A percentile compares a stretch with the other conserved stretches of the same genome.
phyloP scores from a whole-genome alignment of 2,329 filamentous ascomycete species.

The Diaporthe citrichinensis region DNA sequence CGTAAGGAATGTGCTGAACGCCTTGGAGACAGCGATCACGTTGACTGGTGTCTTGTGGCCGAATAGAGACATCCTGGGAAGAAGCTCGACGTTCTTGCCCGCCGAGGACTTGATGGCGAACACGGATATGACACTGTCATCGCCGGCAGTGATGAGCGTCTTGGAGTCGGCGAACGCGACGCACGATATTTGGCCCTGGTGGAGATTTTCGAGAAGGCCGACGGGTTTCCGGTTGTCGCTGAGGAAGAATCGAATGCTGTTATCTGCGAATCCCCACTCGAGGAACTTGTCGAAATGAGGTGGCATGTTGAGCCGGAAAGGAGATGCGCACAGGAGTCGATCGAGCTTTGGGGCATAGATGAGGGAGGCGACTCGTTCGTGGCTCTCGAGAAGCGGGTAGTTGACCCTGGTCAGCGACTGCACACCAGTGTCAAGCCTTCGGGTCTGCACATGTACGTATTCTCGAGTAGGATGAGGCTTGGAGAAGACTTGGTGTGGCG shows the following conservation, averaged over 20 bases:
- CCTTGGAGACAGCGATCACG: constrained; percentile 85
- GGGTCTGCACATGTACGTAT: constrained; percentile 72
- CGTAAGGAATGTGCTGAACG: constrained; percentile 90
- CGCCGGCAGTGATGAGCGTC: constrained; percentile 91
- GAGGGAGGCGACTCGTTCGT: constrained; percentile 85
- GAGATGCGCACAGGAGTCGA: constrained; percentile 84
- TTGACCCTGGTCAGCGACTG: constrained; percentile 84
- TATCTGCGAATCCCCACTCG: constrained; percentile 96
- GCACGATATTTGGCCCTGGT: constrained; percentile 89
- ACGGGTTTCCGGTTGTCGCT: constrained; percentile 84
- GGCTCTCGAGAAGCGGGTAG: constrained; percentile 80
- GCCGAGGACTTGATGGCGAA: constrained; percentile 78
- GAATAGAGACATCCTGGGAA: constrained; percentile 85
- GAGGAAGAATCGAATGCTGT: constrained; percentile 91
- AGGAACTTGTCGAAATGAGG: constrained; percentile 91
- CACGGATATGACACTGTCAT: constrained; percentile 91
- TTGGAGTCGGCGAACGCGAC: constrained; percentile 90
- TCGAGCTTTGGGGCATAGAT: constrained; percentile 85
- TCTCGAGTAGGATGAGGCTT: constrained; percentile 85
- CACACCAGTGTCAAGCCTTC: constrained; percentile 82
- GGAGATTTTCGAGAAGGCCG: constrained; percentile 93
- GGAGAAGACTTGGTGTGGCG: constrained; percentile 93
- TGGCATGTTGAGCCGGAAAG: constrained; percentile 88
- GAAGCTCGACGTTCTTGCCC: constrained; percentile 81
- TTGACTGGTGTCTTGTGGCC: constrained; percentile 90